phyloP scores from a whole-genome alignment of 75 land plant species.

The Pinus albicaulis region DNA sequence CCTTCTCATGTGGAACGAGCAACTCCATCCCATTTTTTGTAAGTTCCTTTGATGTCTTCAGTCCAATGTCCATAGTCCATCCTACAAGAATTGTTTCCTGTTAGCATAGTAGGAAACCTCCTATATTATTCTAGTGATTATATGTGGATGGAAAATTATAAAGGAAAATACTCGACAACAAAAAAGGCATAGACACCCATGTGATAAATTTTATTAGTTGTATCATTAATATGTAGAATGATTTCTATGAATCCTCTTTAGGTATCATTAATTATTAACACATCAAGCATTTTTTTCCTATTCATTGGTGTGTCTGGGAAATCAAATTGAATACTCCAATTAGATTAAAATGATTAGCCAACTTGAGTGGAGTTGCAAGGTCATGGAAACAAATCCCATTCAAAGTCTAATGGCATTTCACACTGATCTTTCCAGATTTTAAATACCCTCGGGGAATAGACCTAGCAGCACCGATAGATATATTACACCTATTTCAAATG shows the following conservation, averaged over 20 bases:
- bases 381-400: constrained; percentile 66
- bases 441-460: constrained; percentile 95
- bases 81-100: constrained; percentile 27
- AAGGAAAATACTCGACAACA: constrained; percentile 72
- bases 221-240: constrained; percentile 79
- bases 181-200: constrained; percentile 90
- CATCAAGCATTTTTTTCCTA: constrained; percentile 42
- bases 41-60: constrained; percentile 66
- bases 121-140: too few species aligned
- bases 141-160: too few species aligned
- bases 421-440: constrained; percentile 79
- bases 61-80: constrained; percentile 91
- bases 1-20: constrained; percentile 63
- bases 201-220: constrained; percentile 71
- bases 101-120: not conserved
- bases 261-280: constrained; percentile 75
- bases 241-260: constrained; percentile 85
- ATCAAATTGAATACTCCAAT: constrained; percentile 66
- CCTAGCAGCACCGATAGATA: constrained; percentile 85
- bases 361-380: constrained; percentile 74
- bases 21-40: constrained; percentile 90
- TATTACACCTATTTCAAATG: constrained; percentile 62
- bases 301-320: constrained; percentile 65
- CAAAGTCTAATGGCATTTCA: constrained; percentile 50
- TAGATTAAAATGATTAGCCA: constrained; percentile 69